Base-by-base conservation (phyloP, 176 grass and related monocot species). In the Zoysia pacifica region DNA sequence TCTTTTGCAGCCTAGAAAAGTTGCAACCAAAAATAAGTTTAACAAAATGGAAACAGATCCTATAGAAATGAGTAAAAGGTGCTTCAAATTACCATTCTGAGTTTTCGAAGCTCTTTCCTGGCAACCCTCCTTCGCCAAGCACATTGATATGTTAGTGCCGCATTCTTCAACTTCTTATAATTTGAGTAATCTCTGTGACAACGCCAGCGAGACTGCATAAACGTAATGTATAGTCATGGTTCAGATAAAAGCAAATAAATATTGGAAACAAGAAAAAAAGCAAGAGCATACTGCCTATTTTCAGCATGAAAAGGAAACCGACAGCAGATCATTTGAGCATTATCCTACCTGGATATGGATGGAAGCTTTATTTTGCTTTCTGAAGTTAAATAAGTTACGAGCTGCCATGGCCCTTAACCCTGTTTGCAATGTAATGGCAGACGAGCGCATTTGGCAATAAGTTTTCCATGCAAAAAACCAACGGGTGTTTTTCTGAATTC, bases 101-200 rank as follows among this genome's bases (percentile, higher is more conserved):
- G 92, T 61, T 83, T 84, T 75, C 82, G 65, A n/a, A 98, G 92
- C 72, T 93, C 92, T 73, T 79, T 93, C 84, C 79, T 91, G 64
- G 92, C 92, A 89, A 94, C 79, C 62, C 78, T 90, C 80, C 93
- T 74, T 83, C 95, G 90, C 87, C 95, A 92, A 84, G 84, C 90
- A 80, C 92, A 94, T 73, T 98, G 95, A 73, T 88, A 93, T 83
- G 81, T 93, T 76, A 94, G 78, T 51, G 86, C 81, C 51, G 90
- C 88, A 75, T 76, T 91, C 83, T 84, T 92, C 51, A 93, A 74
- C 44, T 65, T 79, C 45, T 81, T 79, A 79, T 98, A 89, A 78
- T 86, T 81, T 47, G 79, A 80, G 60, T 89, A 87, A 48, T 89
- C 81, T 89, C 66, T 86, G 75, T 98, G 87, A 79, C 86, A 52